Evolutionary conservation across 75 land plant genomes (phyloP).

Genomic region (Chamaecyparis obtusa): DNA sequence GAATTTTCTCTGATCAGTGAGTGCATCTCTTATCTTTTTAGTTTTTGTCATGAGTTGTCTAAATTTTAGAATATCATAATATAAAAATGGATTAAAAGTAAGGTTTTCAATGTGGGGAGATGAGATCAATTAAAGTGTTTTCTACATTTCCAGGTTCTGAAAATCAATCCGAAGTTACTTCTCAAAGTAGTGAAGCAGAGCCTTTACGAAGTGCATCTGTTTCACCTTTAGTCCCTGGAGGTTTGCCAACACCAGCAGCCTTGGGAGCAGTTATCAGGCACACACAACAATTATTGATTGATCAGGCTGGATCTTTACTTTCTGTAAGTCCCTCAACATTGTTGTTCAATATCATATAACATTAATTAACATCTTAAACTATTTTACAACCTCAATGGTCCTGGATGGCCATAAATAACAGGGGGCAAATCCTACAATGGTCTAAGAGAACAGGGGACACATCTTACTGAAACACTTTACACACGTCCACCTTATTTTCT

Average conservation of each 20-base stretch:
- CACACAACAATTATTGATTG: constrained; percentile 59
- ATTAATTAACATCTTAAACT: no score
- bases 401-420: background rate
- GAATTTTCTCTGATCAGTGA: constrained; percentile 56
- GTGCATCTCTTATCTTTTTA: background rate
- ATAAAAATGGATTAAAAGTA: background rate
- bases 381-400: background rate
- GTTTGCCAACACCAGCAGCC: constrained; percentile 61
- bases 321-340: constrained; percentile 27
- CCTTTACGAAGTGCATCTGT: constrained; percentile 6
- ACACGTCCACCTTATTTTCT: background rate
- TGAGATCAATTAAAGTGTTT: background rate
- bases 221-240: constrained; percentile 14
- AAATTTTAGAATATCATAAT: background rate
- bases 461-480: background rate
- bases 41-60: background rate
- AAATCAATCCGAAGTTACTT: constrained; percentile 11
- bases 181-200: constrained; percentile 4
- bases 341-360: background rate
- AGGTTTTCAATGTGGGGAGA: background rate
- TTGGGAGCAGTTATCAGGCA: constrained; percentile 69
- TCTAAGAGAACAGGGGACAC: background rate
- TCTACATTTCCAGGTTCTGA: constrained; percentile 15
- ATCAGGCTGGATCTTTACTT: constrained; percentile 56
- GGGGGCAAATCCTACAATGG: background rate